Evolutionary conservation across 2,329 filamentous ascomycete genomes (phyloP), one percentile per base, ranked within the genome.

Genomic region (Aspergillus pseudoterreus): DNA sequence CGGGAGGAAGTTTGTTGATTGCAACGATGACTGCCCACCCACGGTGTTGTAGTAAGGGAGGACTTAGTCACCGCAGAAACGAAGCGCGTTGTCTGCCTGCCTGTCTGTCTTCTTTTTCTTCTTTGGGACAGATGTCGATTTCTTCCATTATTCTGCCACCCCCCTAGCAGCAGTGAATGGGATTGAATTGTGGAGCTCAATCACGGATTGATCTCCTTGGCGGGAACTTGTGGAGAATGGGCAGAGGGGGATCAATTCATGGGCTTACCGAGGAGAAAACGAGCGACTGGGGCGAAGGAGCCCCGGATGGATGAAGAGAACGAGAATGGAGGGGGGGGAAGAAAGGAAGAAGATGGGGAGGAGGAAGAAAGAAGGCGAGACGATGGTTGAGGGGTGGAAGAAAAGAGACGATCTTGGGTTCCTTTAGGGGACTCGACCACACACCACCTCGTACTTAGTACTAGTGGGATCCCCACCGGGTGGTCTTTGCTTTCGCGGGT

Each of bases 201-300:
- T 51, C 47, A 45, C 45, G 43, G 52, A 47, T 54, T 60, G 51
- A 56, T 59, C 53, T 51, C 53, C 49, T 62, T 62, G 61, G 60
- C 61, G 56, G 58, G 54, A 65, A 64, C 57, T 38, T 59, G 64
- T 64, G 63, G 65, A 63, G 60, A 62, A 64, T 32, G 38, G 38
- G 45, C 52, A 38, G 11, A 17, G 8, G 35, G 35, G 15, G 35
- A 38, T 38, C 35, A 30, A 30, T 30, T 30, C 6, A 30, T 30
- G 27, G 27, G 27, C 35, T 38, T 38, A 38, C 35, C 35, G 35
- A 17, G 35, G 5, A 38, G 35, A 38, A 30, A 30, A 38, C 35
- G 35, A 38, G 15, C 35, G 35, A 17, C 35, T 17, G 35, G 15
- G 35, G 35, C 5, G 35, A 38, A 38, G 35, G 35, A 38, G 6